phyloP scores from a whole-genome alignment of 75 land plant genomes.

The Picea sitchensis region DNA sequence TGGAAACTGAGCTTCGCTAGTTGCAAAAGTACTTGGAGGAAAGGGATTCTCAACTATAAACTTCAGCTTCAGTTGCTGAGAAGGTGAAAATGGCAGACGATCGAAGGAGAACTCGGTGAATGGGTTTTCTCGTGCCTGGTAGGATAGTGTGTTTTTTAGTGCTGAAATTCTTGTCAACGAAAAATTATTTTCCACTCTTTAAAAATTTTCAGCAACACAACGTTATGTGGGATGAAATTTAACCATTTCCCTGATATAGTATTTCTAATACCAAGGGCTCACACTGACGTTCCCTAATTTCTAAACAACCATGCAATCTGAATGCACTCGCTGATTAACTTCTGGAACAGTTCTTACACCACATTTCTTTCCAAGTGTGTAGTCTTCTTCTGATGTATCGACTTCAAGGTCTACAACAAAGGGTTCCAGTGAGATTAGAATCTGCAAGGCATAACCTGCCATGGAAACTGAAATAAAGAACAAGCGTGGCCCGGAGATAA shows the following conservation, averaged over 20 bases:
- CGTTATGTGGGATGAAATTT: too few species aligned
- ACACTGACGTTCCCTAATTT: neutral
- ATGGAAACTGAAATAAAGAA: slow-evolving; percentile 54
- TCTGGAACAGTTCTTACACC: neutral
- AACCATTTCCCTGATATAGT: neutral
- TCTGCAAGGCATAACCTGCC: slow-evolving; percentile 59
- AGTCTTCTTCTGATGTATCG: too few species aligned
- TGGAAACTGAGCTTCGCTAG: slow-evolving; percentile 41
- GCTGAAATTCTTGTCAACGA: neutral
- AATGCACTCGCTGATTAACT: neutral
- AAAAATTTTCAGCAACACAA: too few species aligned
- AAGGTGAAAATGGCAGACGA: slow-evolving; percentile 34
- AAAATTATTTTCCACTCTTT: too few species aligned
- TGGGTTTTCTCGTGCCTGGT: neutral
- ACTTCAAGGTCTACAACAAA: slow-evolving; percentile 53
- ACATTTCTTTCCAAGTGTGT: too few species aligned
- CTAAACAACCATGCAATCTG: neutral
- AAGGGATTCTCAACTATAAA: slow-evolving; percentile 29
- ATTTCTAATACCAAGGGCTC: neutral
- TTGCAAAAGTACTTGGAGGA: slow-evolving; percentile 49
- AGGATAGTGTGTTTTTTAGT: neutral
- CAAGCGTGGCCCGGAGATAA: slow-evolving; percentile 29
- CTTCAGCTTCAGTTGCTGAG: slow-evolving; percentile 34
- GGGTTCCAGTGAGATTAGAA: slow-evolving; percentile 65
- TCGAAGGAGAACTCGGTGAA: neutral